Evolutionary conservation across 495 filamentous ascomycete genomes (phyloP).

Genomic region (Xylaria cubensis): DNA sequence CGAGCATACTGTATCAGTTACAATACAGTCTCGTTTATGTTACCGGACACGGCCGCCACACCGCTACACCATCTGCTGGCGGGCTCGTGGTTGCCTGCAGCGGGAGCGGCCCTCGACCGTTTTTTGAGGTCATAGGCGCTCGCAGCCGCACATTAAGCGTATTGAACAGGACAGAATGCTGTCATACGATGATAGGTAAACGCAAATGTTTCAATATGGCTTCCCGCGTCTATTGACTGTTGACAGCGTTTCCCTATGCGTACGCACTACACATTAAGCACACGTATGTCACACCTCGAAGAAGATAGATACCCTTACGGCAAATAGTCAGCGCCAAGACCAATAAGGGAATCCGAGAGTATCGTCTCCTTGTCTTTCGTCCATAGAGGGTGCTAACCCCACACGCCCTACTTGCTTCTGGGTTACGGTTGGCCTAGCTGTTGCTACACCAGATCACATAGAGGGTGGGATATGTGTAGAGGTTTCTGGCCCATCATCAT

Average conservation of each 20-base stretch:
- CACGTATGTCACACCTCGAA: background rate
- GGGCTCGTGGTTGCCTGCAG: background rate
- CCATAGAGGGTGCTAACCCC: background rate
- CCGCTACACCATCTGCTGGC: background rate
- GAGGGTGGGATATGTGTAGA: background rate
- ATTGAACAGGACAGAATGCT: background rate
- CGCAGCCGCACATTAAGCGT: slow-evolving; percentile 10
- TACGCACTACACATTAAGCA: background rate
- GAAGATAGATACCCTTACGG: slow-evolving; percentile 5
- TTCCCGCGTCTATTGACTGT: background rate
- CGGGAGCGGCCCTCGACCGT: slow-evolving; percentile 7
- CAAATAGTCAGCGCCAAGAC: background rate
- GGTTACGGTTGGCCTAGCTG: background rate
- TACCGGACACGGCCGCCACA: slow-evolving; percentile 11
- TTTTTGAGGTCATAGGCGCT: background rate
- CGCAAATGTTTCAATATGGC: background rate
- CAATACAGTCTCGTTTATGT: background rate
- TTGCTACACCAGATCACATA: background rate
- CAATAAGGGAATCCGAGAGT: background rate
- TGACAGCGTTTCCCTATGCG: background rate
- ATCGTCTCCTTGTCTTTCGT: background rate
- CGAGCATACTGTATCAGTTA: slow-evolving; percentile 6
- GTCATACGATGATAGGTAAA: background rate
- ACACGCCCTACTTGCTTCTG: background rate
- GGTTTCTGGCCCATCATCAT: background rate